Conservation (phyloP, 176 grass and related monocot genomes). For the Leersia perrieri region DNA sequence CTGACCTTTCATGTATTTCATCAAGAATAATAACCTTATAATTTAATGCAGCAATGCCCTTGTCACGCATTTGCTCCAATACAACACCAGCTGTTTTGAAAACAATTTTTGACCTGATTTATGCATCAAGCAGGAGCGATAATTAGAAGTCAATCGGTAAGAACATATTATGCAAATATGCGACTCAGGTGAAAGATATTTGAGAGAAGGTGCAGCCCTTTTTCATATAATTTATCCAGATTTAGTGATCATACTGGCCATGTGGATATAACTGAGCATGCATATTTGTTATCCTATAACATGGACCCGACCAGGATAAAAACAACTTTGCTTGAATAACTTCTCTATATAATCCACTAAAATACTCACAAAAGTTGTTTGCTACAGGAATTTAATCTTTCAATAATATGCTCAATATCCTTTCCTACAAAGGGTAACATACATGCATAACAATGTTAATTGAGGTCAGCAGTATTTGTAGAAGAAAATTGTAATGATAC, state of each 20-base stretch:
- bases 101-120: conserved; percentile 82
- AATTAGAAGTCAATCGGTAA: background rate
- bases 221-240: background rate
- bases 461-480: background rate
- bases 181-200: background rate
- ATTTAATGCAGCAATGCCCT: conserved; percentile 63
- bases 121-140: conserved; percentile 18
- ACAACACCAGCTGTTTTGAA: conserved; percentile 96
- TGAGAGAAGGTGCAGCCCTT: background rate
- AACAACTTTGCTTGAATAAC: background rate
- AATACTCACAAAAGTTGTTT: background rate
- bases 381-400: background rate
- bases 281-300: background rate
- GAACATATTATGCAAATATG: background rate
- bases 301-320: background rate
- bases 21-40: conserved; percentile 99
- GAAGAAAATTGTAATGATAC: background rate
- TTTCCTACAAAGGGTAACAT: background rate
- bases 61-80: conserved; percentile 88
- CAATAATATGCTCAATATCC: background rate
- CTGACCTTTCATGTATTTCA: conserved; percentile 89
- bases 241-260: background rate
- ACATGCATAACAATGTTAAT: background rate
- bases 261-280: background rate
- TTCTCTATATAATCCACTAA: background rate